Evolutionary conservation across 1,284 basidiomycete species (phyloP).

Genomic region (Moniliella sp.): DNA sequence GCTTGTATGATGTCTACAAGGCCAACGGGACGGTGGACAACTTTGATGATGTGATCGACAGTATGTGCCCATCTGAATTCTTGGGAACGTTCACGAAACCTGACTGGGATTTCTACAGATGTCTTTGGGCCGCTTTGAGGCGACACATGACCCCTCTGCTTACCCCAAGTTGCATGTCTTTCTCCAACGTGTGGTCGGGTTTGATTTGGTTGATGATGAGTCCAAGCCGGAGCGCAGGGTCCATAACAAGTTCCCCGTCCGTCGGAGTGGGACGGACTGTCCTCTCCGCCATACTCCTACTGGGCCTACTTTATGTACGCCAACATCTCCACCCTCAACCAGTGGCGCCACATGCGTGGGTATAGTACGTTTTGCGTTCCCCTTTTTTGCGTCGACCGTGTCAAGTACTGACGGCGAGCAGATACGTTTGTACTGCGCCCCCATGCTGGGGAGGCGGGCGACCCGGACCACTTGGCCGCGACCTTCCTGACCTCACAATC

Average conservation of each 20-base stretch:
- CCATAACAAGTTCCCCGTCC: slow-evolving; percentile 86
- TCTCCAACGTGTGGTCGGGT: slow-evolving; percentile 80
- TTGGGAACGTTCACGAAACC: no score
- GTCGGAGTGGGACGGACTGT: slow-evolving; percentile 62
- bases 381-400: no score
- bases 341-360: slow-evolving; percentile 62
- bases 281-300: slow-evolving; percentile 83
- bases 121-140: slow-evolving; percentile 88
- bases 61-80: no score
- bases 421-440: slow-evolving; percentile 80
- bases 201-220: slow-evolving; percentile 94
- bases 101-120: no score
- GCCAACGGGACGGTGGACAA: slow-evolving; percentile 60
- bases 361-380: slow-evolving; percentile 50
- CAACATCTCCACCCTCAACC: slow-evolving; percentile 80
- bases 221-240: slow-evolving; percentile 76
- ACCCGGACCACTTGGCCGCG: slow-evolving; percentile 86
- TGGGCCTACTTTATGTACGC: slow-evolving; percentile 94
- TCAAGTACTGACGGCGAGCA: background rate
- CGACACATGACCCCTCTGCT: slow-evolving; percentile 66
- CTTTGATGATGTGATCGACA: slow-evolving; percentile 70
- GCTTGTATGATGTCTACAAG: slow-evolving; percentile 90
- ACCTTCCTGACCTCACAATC: slow-evolving; percentile 90
- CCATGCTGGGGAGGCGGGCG: slow-evolving; percentile 91
- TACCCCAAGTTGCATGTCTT: slow-evolving; percentile 91